A percentile compares a stretch with the other conserved stretches of the same genome.
Evolutionary conservation across 805 yeast genomes (phyloP).

Genomic region (Candida nonsorbophila): DNA sequence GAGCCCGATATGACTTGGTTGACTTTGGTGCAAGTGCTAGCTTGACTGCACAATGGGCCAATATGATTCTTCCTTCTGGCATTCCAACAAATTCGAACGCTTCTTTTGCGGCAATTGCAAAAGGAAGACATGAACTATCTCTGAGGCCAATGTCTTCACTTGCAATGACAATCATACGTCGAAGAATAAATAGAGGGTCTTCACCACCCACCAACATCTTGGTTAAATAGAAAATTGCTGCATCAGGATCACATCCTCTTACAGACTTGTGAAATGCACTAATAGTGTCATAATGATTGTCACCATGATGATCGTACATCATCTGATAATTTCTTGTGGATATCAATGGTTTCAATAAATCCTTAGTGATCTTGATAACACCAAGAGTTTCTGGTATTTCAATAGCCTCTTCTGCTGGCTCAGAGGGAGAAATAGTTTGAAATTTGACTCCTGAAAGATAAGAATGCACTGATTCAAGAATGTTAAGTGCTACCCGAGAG

Average conservation of each 20-base stretch:
- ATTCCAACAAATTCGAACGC: constrained; percentile 87
- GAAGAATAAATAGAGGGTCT: constrained; percentile 81
- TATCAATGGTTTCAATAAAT: constrained; percentile 34
- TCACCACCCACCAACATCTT: constrained; percentile 93
- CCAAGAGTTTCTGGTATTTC: constrained; percentile 16
- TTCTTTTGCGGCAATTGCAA: constrained; percentile 80
- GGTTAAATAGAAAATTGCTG: constrained; percentile 80
- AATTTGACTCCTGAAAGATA: constrained; percentile 34
- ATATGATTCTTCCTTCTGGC: constrained; percentile 87
- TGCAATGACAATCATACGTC: constrained; percentile 92
- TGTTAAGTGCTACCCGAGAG: constrained; percentile 75
- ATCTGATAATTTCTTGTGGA: constrained; percentile 43
- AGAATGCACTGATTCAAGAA: constrained; percentile 69
- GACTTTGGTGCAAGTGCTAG: constrained; percentile 82
- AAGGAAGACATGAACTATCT: constrained; percentile 79
- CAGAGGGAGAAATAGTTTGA: constrained; percentile 9
- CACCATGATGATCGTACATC: constrained; percentile 83
- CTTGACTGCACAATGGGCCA: constrained; percentile 92
- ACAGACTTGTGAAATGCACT: constrained; percentile 93
- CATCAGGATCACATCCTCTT: constrained; percentile 86
- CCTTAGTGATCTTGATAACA: constrained; percentile 34
- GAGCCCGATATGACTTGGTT: constrained; percentile 79
- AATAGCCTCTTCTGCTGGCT: constrained; percentile 11
- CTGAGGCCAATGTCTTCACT: constrained; percentile 89
- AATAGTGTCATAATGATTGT: constrained; percentile 89